Percentiles rank a stretch among this genome's conserved stretches.
Conservation (phyloP, 306 rosid genomes). For the Vigna hirtella region DNA sequence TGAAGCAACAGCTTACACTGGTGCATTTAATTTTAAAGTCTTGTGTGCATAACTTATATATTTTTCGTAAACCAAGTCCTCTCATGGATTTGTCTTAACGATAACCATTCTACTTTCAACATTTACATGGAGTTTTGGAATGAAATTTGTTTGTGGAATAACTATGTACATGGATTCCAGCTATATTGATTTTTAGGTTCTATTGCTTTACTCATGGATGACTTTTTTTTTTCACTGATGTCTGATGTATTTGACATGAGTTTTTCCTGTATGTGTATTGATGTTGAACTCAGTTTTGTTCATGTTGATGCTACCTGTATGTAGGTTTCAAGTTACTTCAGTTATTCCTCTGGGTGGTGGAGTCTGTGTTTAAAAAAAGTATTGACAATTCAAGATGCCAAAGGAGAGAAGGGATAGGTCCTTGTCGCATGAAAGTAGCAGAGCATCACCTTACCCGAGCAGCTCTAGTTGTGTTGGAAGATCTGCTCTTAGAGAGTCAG, state of each 20-base stretch:
- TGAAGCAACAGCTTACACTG: neutral
- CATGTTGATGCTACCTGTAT: slow-evolving; percentile 29
- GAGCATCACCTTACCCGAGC: slow-evolving; percentile 85
- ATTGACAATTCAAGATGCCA: slow-evolving; percentile 66
- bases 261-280: neutral
- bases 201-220: slow-evolving; percentile 26
- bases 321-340: slow-evolving; percentile 46
- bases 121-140: slow-evolving; percentile 21
- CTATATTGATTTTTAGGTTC: neutral
- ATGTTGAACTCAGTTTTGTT: slow-evolving; percentile 28
- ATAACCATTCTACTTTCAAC: neutral
- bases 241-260: neutral
- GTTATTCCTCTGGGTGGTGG: slow-evolving; percentile 37
- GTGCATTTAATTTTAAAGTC: neutral
- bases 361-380: slow-evolving; percentile 31
- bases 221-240: slow-evolving; percentile 1
- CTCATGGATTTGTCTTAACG: neutral
- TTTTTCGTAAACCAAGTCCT: neutral
- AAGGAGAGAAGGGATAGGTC: slow-evolving; percentile 95
- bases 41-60: neutral
- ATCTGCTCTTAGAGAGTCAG: slow-evolving; percentile 56
- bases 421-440: slow-evolving; percentile 67
- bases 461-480: slow-evolving; percentile 68
- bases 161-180: neutral
- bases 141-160: slow-evolving; percentile 26